A percentile compares a stretch with the other conserved stretches of the same genome.
phyloP scores from a whole-genome alignment of 2,329 filamentous ascomycete species.

The Xylaria hypoxylon region DNA sequence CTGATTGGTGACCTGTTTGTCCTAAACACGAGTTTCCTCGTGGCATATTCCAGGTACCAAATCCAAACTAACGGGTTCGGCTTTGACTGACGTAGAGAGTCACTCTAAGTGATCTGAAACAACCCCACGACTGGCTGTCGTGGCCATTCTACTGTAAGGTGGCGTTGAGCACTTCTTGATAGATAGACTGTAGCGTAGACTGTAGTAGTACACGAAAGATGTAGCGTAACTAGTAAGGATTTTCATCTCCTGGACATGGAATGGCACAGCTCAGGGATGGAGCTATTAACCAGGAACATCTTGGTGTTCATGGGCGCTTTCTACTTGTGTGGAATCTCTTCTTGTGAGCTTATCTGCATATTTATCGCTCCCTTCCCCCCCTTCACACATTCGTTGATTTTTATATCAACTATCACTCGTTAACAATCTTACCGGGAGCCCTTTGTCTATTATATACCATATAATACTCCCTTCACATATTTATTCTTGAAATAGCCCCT shows the following conservation, averaged over 20 bases:
- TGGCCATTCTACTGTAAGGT: not conserved
- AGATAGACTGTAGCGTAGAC: slow-evolving; percentile 7
- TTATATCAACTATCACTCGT: slow-evolving; percentile 29
- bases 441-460: slow-evolving; percentile 22
- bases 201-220: slow-evolving; percentile 22
- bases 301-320: slow-evolving; percentile 10
- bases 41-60: slow-evolving; percentile 1
- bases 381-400: slow-evolving; percentile 24
- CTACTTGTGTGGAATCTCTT: slow-evolving; percentile 19
- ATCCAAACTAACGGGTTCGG: not conserved
- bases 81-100: slow-evolving; percentile 3
- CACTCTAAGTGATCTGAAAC: slow-evolving; percentile 21
- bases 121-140: slow-evolving; percentile 18
- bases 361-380: slow-evolving; percentile 8
- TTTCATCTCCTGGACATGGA: slow-evolving; percentile 18
- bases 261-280: slow-evolving; percentile 6
- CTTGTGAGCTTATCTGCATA: slow-evolving; percentile 3
- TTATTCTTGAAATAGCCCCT: not conserved
- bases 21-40: slow-evolving; percentile 6
- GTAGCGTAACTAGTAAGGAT: slow-evolving; percentile 27
- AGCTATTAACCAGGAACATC: slow-evolving; percentile 12
- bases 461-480: not conserved
- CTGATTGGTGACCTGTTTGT: not conserved
- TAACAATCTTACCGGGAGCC: not conserved
- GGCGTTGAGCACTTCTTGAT: slow-evolving; percentile 3